Evolutionary conservation across 2,329 filamentous ascomycete species (phyloP).

Genomic region (Pseudogymnoascus sp.): DNA sequence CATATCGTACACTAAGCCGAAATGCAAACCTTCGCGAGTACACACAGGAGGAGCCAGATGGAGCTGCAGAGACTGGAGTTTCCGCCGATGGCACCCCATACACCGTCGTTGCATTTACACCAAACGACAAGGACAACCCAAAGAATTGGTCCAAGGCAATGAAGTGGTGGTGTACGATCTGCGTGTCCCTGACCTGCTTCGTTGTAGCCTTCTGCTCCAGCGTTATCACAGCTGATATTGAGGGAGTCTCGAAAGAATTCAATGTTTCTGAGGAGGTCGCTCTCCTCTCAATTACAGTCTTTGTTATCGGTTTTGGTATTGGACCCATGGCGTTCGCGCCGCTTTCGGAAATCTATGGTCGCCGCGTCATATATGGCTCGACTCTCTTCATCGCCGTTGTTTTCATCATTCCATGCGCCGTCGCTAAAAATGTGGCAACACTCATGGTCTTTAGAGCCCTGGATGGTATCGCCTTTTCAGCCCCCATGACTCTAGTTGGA

Average conservation of each 20-base stretch:
- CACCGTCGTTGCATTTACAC: slow-evolving; percentile 62
- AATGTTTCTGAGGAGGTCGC: slow-evolving; percentile 63
- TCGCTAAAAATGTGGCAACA: slow-evolving; percentile 67
- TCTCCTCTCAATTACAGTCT: slow-evolving; percentile 64
- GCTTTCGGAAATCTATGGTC: slow-evolving; percentile 65
- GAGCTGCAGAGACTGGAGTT: slow-evolving; percentile 42
- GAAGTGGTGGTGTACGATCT: slow-evolving; percentile 83
- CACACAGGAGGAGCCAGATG: slow-evolving; percentile 49
- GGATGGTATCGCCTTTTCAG: slow-evolving; percentile 76
- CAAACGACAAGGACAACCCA: slow-evolving; percentile 67
- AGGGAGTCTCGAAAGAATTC: slow-evolving; percentile 55
- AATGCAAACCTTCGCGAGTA: slow-evolving; percentile 60
- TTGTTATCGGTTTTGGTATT: slow-evolving; percentile 74
- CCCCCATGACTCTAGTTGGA: slow-evolving; percentile 78
- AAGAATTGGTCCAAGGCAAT: slow-evolving; percentile 75
- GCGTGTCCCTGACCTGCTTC: slow-evolving; percentile 69
- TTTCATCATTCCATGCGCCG: slow-evolving; percentile 73
- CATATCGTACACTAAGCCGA: slow-evolving; percentile 54
- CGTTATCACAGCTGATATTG: slow-evolving; percentile 70
- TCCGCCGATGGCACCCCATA: slow-evolving; percentile 31
- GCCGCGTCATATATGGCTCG: slow-evolving; percentile 55
- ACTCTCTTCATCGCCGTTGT: slow-evolving; percentile 52
- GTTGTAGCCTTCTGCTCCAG: slow-evolving; percentile 57
- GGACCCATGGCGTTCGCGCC: slow-evolving; percentile 76
- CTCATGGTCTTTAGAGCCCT: slow-evolving; percentile 69